Conservation (phyloP, 2,329 filamentous ascomycete species). For the Exutisphaerella laricina region DNA sequence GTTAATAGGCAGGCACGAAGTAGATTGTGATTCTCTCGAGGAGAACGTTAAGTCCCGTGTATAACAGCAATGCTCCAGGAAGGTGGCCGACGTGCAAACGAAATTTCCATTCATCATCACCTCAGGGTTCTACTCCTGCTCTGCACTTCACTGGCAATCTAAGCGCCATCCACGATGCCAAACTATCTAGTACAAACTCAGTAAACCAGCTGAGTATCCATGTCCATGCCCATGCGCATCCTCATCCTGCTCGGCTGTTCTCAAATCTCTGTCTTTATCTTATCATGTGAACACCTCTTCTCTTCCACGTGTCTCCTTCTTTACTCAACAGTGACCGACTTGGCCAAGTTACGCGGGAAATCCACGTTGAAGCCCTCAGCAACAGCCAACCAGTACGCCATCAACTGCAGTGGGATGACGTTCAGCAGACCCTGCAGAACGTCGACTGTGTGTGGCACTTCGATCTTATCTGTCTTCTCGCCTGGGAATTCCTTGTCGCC, state of each 20-base stretch:
- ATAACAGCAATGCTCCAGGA: no score
- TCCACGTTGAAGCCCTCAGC: conserved; percentile 95
- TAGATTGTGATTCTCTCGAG: no score
- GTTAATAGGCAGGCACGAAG: no score
- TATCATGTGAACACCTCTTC: background rate
- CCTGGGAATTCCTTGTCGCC: conserved; percentile 81
- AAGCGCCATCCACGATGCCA: no score
- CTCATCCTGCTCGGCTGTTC: no score
- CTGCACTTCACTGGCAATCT: no score
- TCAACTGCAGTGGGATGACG: conserved; percentile 93
- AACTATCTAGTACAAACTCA: conserved; percentile 1
- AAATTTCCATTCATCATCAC: no score
- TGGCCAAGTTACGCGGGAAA: conserved; percentile 97
- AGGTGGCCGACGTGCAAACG: no score
- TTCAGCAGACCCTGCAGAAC: conserved; percentile 94
- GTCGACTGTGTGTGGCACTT: conserved; percentile 93
- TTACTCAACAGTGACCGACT: conserved; percentile 98
- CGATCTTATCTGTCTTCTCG: conserved; percentile 90
- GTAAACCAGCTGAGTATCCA: conserved; percentile 1
- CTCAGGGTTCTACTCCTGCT: no score
- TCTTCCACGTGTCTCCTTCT: background rate
- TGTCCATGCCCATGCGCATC: background rate
- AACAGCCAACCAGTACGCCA: conserved; percentile 98
- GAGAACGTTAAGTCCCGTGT: no score
- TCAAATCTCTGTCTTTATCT: background rate